These are phyloP conservation scores for Aspergillus sp. DNA, from an alignment of 2,329 filamentous ascomycete species.

Conservation along the genomic window DNA sequence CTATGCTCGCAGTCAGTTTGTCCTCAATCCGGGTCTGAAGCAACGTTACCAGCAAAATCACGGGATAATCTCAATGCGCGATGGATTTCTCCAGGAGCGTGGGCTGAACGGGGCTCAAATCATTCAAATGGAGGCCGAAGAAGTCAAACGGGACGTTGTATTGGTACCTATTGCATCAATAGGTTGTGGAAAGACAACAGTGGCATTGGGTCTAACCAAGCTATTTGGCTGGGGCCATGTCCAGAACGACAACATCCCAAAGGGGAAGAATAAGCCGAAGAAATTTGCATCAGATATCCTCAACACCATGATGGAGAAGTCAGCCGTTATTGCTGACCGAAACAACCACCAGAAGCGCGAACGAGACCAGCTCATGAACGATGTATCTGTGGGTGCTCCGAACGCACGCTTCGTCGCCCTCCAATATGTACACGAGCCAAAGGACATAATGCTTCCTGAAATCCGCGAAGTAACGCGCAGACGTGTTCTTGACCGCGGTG, in stretches of 20 bases:
- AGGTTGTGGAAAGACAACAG: conserved; percentile 94
- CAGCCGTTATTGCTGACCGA: conserved; percentile 83
- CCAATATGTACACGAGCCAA: conserved; percentile 77
- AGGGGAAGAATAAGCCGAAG: conserved; percentile 69
- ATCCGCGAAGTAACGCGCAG: conserved; percentile 74
- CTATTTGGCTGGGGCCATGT: conserved; percentile 91
- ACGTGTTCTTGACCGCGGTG: conserved; percentile 79
- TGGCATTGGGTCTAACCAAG: conserved; percentile 76
- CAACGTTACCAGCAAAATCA: conserved; percentile 82
- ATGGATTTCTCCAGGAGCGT: conserved; percentile 81
- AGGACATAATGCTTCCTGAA: conserved; percentile 60
- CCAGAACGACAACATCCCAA: conserved; percentile 94
- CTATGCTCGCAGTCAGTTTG: conserved; percentile 74
- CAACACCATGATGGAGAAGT: conserved; percentile 61
- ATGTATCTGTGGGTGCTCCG: conserved; percentile 63
- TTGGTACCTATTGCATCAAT: conserved; percentile 91
- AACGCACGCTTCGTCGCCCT: conserved; percentile 76
- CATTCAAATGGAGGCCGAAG: conserved; percentile 66
- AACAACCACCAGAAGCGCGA: conserved; percentile 93
- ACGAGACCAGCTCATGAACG: conserved; percentile 80
- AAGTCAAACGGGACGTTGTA: conserved; percentile 67
- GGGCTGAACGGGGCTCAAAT: conserved; percentile 87
- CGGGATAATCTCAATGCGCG: conserved; percentile 86
- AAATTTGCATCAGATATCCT: conserved; percentile 73
- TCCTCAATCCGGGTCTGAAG: conserved; percentile 64